phyloP scores from a whole-genome alignment of 306 rosid genomes.

The Quercus aquifolioides region DNA sequence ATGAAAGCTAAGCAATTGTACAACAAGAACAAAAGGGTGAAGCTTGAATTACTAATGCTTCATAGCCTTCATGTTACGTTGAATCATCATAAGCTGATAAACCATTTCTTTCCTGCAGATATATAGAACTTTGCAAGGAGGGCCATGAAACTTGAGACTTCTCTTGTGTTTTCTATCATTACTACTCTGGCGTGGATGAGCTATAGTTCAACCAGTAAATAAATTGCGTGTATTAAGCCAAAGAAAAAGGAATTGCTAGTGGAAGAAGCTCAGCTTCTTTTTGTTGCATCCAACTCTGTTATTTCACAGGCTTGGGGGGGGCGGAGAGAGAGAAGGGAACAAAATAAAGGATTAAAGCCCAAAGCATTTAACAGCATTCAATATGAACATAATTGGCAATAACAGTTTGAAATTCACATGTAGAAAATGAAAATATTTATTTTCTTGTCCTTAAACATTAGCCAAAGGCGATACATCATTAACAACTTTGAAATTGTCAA shows the following conservation, averaged over 20 bases:
- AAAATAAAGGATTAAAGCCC: too few relatives aligned
- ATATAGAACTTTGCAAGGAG: conserved; percentile 49
- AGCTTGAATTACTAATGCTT: not conserved
- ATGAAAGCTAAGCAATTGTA: not conserved
- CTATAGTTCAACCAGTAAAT: not conserved
- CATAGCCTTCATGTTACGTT: not conserved
- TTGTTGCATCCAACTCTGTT: not conserved
- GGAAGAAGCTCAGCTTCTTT: not conserved
- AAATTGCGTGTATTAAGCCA: too few relatives aligned
- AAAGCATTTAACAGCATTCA: too few relatives aligned
- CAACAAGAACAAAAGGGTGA: not conserved
- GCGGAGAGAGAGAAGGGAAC: too few relatives aligned
- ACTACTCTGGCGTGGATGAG: conserved; percentile 63
- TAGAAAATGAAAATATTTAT: too few relatives aligned
- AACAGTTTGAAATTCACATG: too few relatives aligned
- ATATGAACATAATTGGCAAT: too few relatives aligned
- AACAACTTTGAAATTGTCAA: too few relatives aligned
- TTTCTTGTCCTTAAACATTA: too few relatives aligned
- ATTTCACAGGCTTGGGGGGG: not conserved
- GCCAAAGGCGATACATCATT: too few relatives aligned
- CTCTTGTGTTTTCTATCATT: conserved; percentile 76
- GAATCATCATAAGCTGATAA: not conserved
- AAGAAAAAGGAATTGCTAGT: not conserved
- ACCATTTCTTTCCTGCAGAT: conserved; percentile 42
- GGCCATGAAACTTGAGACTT: conserved; percentile 72